Percentiles rank a stretch among this genome's conserved stretches.
Evolutionary conservation across 305 asterid species (phyloP).

Genomic region (Fraxinus albicans): DNA sequence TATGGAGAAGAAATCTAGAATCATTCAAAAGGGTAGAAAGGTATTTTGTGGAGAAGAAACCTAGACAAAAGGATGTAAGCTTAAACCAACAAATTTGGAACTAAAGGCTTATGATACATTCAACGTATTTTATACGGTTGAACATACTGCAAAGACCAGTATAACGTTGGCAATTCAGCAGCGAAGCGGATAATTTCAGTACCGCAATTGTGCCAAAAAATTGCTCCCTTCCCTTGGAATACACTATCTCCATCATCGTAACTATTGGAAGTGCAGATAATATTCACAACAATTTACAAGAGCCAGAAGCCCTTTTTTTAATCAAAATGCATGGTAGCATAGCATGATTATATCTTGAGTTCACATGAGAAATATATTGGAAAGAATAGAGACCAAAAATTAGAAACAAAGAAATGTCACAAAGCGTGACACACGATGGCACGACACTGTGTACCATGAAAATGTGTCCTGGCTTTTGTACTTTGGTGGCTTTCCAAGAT

Average conservation of each 20-base stretch:
- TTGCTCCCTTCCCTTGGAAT: background rate
- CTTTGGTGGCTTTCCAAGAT: background rate
- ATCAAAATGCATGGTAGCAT: background rate
- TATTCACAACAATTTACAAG: background rate
- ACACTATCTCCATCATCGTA: background rate
- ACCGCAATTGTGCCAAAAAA: background rate
- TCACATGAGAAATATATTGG: background rate
- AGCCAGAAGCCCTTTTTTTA: background rate
- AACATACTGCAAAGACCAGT: background rate
- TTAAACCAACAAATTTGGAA: background rate
- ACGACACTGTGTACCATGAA: background rate
- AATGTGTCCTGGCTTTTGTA: background rate
- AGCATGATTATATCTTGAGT: background rate
- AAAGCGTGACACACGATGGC: background rate
- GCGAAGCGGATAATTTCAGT: background rate
- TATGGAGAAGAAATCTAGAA: background rate
- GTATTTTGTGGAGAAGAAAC: background rate
- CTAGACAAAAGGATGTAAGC: background rate
- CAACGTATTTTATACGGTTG: background rate
- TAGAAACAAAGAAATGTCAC: background rate
- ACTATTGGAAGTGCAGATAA: background rate
- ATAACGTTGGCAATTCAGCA: conserved; percentile 1
- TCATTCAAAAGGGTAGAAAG: background rate
- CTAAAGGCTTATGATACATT: background rate
- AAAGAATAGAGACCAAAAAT: background rate